Conservation (phyloP, 164 flowering plant species). For the Santalum album region DNA sequence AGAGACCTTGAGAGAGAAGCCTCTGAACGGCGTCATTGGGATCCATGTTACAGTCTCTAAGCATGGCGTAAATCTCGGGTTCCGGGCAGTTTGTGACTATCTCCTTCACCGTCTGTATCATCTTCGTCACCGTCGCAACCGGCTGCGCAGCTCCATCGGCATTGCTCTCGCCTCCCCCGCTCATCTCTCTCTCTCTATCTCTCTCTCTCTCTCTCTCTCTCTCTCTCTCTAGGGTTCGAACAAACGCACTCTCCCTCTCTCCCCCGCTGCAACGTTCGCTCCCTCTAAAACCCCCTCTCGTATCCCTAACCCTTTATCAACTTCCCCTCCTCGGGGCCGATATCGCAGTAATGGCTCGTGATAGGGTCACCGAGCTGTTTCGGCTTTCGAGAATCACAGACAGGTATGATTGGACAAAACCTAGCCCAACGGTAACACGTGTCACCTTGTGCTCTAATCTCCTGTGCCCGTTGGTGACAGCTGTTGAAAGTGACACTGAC, state of each 20-base stretch:
- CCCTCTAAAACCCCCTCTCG: too few relatives aligned
- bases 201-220: constrained; percentile 1
- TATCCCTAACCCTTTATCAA: too few relatives aligned
- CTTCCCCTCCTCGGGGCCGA: too few relatives aligned
- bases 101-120: constrained; percentile 20
- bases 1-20: constrained; percentile 25
- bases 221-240: background rate
- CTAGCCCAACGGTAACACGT: too few relatives aligned
- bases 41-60: constrained; percentile 27
- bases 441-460: too few relatives aligned
- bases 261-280: background rate
- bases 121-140: constrained; percentile 6
- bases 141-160: background rate
- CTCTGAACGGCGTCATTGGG: constrained; percentile 19
- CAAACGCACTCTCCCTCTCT: background rate
- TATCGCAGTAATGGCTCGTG: too few relatives aligned
- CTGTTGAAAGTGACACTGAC: too few relatives aligned
- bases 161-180: constrained; percentile 9
- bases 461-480: too few relatives aligned
- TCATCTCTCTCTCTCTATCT: constrained; percentile 6
- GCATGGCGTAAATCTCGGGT: constrained; percentile 23
- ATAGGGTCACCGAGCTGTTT: too few relatives aligned
- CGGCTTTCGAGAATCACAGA: too few relatives aligned
- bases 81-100: constrained; percentile 14
- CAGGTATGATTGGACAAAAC: too few relatives aligned